Base-by-base conservation (phyloP, 2,329 filamentous ascomycete genomes). In the Nemania bipapillata region DNA sequence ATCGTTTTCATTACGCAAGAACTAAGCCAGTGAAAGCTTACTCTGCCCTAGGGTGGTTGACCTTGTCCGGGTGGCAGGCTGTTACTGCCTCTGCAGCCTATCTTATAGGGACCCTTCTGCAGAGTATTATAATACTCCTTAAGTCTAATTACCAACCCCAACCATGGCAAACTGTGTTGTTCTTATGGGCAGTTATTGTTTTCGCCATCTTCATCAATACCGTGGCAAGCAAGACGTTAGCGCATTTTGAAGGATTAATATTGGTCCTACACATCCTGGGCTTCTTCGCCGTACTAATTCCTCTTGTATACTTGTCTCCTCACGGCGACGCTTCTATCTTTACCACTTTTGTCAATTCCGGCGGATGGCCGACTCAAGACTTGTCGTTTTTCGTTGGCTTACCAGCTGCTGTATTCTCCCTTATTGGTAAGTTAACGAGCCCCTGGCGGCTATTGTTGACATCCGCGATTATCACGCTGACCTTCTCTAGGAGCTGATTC, bases 341-440 rank as follows among this genome's bases (percentile, higher is more conserved):
- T 63, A 77, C 77, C 42, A 80, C 77, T 1, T 86, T 85, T 74
- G 75, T 80, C 24, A 86, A 86, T 69, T 78, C 82, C 2, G 85
- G 83, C 0, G 83, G 82, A 9, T 86, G 85, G 84, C 73, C 76
- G 20, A 80, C 78, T 0, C 76, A 82, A 40, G 84, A 81, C 0
- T 54, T 85, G 3, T 81, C 70, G 0, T 70, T 70, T 24, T 60
- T 63, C 11, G 69, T 73, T 15, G 71, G 71, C 1, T 35, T 72
- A 3, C 22, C 65, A 17, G 70, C 68, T 3, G 67, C 55, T 9
- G 66, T 70, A 1, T 73, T 70, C 57, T 77, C 77, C 0, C 76
- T 80, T 71, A 74, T 83, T 66, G 82, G 82, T 40, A 40, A 9
- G 37, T 40, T 5, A 17, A 11, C 4, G 15, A 32, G 30, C 30